Percentiles rank a stretch among this genome's conserved stretches.
Evolutionary conservation across 1,284 basidiomycete species (phyloP).

Genomic region (Amylostereum chailletii): DNA sequence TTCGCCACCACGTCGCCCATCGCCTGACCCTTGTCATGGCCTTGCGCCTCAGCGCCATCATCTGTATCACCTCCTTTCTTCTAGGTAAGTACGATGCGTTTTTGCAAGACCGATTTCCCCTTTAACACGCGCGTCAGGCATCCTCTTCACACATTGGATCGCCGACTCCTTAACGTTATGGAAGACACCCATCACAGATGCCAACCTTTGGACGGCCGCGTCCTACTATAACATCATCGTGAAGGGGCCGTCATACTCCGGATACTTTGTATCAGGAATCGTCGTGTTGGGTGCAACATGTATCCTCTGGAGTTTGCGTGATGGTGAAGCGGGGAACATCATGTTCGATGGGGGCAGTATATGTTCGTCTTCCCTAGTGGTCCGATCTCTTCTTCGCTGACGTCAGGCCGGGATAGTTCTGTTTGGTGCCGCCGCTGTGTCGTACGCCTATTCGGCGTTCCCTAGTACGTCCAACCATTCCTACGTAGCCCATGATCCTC

Average conservation of each 20-base stretch:
- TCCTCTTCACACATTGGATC: constrained; percentile 80
- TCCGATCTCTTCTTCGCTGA: background rate
- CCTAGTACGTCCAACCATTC: constrained; percentile 49
- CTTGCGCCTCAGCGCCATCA: constrained; percentile 58
- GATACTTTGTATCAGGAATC: constrained; percentile 46
- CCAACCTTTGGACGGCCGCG: constrained; percentile 70
- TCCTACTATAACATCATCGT: constrained; percentile 70
- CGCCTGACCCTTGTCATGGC: constrained; percentile 18
- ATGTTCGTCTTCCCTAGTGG: constrained; percentile 38
- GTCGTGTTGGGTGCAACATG: constrained; percentile 51
- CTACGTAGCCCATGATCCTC: background rate
- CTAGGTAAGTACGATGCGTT: constrained; percentile 42
- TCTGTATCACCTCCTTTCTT: constrained; percentile 70
- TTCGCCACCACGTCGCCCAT: too few relatives aligned
- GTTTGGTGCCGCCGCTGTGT: constrained; percentile 54
- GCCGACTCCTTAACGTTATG: constrained; percentile 78
- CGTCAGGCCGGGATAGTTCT: constrained; percentile 39
- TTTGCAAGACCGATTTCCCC: background rate
- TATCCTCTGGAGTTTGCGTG: constrained; percentile 67
- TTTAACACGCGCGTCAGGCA: constrained; percentile 33
- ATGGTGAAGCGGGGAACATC: constrained; percentile 69
- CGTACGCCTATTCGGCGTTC: constrained; percentile 65
- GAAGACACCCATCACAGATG: constrained; percentile 74
- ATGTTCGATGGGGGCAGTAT: constrained; percentile 85
- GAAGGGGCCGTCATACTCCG: constrained; percentile 45